Conservation (phyloP, 1,284 basidiomycete species). For the Irpex lacteus region DNA sequence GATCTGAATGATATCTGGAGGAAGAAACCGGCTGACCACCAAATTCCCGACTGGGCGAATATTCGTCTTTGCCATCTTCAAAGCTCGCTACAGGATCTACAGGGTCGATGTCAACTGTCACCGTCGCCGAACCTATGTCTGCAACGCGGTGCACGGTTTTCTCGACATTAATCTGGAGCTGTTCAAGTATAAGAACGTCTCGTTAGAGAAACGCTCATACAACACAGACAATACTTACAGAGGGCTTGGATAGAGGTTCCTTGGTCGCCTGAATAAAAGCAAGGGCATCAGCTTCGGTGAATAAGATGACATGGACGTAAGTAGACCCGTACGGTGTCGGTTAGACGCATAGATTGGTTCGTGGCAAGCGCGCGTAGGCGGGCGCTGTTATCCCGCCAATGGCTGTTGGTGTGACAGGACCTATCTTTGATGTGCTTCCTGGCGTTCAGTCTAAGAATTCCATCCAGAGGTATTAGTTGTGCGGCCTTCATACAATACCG, state of each 20-base stretch:
- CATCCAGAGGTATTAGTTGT: neutral
- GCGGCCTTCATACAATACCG: neutral
- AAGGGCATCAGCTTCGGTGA: too few relatives aligned
- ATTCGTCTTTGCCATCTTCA: neutral
- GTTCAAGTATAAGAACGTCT: neutral
- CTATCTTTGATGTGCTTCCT: constrained; percentile 10
- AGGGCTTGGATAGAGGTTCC: neutral
- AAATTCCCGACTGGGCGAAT: neutral
- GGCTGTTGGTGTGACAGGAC: neutral
- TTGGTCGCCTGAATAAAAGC: neutral
- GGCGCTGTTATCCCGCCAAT: constrained; percentile 5
- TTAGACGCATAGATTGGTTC: neutral
- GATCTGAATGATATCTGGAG: neutral
- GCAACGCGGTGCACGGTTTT: constrained; percentile 12
- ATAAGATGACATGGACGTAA: neutral
- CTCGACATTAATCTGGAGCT: constrained; percentile 11
- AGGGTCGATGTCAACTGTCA: neutral
- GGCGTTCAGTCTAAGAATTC: constrained; percentile 7
- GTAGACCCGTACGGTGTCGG: neutral
- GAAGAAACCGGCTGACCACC: neutral
- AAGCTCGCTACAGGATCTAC: neutral
- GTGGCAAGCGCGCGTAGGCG: constrained; percentile 7
- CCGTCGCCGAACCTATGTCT: constrained; percentile 6
- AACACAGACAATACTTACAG: neutral
- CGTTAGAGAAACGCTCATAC: neutral